These are phyloP conservation scores for Babesia divergens DNA, from an alignment of 169 alveolate species.

Conservation along the genomic window DNA sequence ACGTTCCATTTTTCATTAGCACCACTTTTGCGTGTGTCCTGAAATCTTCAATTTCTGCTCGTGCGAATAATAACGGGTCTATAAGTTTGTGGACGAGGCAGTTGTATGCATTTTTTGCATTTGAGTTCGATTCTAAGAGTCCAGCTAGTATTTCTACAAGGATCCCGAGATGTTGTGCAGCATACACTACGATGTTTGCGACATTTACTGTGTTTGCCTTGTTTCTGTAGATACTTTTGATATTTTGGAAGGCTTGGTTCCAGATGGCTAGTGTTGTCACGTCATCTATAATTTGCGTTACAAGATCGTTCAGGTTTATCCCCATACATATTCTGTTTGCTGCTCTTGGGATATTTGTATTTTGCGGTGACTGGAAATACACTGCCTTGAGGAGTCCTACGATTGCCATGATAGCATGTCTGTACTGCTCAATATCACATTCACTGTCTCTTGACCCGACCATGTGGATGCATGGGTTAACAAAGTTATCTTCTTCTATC, in stretches of 20 bases:
- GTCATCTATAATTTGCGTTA: not conserved
- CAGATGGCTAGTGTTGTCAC: not conserved
- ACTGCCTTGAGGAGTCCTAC: not conserved
- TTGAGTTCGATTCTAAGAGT: constrained; percentile 5
- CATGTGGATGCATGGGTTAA: not conserved
- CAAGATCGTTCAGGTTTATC: constrained; percentile 1
- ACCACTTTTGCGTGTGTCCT: not conserved
- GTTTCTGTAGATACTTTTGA: not conserved
- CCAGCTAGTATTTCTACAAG: not conserved
- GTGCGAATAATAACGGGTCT: not conserved
- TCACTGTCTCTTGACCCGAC: not conserved
- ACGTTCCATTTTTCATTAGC: not conserved
- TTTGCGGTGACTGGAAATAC: not conserved
- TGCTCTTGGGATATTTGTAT: not conserved
- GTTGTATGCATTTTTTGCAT: constrained; percentile 23
- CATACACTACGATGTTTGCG: not conserved
- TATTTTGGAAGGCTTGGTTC: constrained; percentile 19
- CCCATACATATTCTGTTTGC: not conserved
- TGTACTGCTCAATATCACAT: not conserved
- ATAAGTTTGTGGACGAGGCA: constrained; percentile 12
- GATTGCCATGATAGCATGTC: constrained; percentile 11
- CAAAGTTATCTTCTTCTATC: not conserved
- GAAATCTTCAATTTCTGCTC: constrained; percentile 15
- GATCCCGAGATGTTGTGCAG: constrained; percentile 3
- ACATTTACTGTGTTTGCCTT: not conserved